Evolutionary conservation across 1,139 yeast genomes (phyloP), one percentile per base, ranked within the genome.

Genomic region (Suhomyces choctaworum): DNA sequence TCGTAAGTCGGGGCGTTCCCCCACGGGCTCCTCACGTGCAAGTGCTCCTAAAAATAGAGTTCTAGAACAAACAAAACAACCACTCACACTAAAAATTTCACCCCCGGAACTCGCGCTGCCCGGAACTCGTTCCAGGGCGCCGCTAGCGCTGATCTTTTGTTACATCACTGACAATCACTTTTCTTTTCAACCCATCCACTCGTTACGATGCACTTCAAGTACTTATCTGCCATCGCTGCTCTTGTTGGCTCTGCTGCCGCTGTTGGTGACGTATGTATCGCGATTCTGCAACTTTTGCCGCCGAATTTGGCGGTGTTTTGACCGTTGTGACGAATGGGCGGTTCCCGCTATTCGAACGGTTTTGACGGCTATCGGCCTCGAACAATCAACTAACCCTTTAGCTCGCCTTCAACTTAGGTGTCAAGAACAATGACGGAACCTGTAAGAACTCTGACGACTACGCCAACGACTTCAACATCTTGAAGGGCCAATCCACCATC

Each of bases 371-470:
- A 7, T 19, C 9, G 9, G 8, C 21, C 8, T 19, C 21, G n/a
- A n/a, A n/a, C n/a, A n/a, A n/a, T n/a, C n/a, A n/a, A 58, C 62
- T 58, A 55, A 54, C 58, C 20, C 28, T 41, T 8, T 51, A 67
- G 73, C 67, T 70, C 46, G 92, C 86, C 46, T 83, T 87, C 73
- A 82, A 86, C 75, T 68, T 86, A 46, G 96, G 96, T 65, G 94
- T 82, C 50, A 66, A 83, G 62, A 79, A 79, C 56, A 64, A 73
- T 53, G 64, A 69, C 32, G 90, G 90, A 46, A 64, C 75, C 56
- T 87, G 95, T 73, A 89, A 88, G 65, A 53, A 75, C 36, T 69
- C 84, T 32, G 58, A 65, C 10, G 95, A 87, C 54, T 89, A 79
- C 65, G 72, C 69, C 43, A 51, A 64, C 20, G 96, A 87, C 59